phyloP scores from a whole-genome alignment of 2,329 filamentous ascomycete species.

The Sphaerulina vaccinii region DNA sequence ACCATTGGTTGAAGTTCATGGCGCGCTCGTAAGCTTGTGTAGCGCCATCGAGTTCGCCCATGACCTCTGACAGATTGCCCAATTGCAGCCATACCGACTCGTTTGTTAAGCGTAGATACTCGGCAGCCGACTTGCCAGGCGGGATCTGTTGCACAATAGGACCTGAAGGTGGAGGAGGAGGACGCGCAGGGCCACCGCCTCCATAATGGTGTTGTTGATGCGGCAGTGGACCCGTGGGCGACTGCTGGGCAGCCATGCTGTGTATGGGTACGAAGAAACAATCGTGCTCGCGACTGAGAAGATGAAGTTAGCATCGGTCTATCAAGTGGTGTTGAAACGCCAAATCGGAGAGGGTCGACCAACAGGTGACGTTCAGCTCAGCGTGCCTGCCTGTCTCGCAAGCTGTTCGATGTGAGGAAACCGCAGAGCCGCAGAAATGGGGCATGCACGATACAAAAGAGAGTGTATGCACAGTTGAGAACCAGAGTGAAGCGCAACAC shows the following conservation, averaged over 20 bases:
- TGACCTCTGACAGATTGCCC: constrained; percentile 79
- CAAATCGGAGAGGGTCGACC: background rate
- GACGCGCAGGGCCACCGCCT: constrained; percentile 57
- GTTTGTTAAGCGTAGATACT: constrained; percentile 75
- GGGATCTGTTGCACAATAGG: constrained; percentile 46
- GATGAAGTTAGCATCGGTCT: background rate
- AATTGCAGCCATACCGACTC: constrained; percentile 91
- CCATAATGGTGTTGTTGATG: constrained; percentile 62
- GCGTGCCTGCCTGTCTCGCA: background rate
- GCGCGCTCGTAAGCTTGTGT: constrained; percentile 89
- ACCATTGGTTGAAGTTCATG: constrained; percentile 81
- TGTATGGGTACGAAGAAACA: background rate
- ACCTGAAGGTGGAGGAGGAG: constrained; percentile 59
- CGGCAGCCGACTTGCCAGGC: constrained; percentile 64
- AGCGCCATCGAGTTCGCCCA: constrained; percentile 85
- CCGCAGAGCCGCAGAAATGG: background rate
- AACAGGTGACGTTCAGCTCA: background rate
- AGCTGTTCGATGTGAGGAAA: background rate
- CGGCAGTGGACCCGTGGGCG: constrained; percentile 68
- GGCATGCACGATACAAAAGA: background rate
- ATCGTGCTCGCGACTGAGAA: background rate
- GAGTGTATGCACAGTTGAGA: background rate
- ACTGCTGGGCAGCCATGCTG: constrained; percentile 58
- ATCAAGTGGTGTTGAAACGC: background rate
- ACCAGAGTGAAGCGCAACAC: background rate